phyloP scores from a whole-genome alignment of 768 basidiomycete genomes.

The Lactifluus volemus region DNA sequence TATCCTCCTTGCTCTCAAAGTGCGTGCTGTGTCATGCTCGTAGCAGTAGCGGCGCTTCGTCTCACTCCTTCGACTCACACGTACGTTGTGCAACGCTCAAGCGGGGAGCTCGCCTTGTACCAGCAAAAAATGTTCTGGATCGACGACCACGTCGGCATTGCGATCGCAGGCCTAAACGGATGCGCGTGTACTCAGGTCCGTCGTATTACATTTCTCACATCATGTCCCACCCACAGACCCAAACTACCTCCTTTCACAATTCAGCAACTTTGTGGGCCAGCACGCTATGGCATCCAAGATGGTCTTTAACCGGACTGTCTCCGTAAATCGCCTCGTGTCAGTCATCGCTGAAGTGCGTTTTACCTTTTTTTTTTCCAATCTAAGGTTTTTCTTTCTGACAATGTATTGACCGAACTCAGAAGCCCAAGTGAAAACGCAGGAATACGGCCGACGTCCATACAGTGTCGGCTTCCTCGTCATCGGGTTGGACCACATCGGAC shows the following conservation, averaged over 20 bases:
- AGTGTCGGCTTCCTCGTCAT: slow-evolving; percentile 98
- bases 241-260: not conserved
- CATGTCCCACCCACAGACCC: not conserved
- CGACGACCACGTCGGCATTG: slow-evolving; percentile 99
- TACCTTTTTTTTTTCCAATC: not conserved
- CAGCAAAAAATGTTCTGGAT: slow-evolving; percentile 99
- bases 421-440: slow-evolving; percentile 98
- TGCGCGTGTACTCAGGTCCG: slow-evolving; percentile 91
- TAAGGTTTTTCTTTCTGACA: too few species aligned
- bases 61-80: not conserved
- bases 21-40: slow-evolving; percentile 25
- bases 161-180: slow-evolving; percentile 99
- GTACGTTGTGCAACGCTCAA: slow-evolving; percentile 70
- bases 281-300: slow-evolving; percentile 94
- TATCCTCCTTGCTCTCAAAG: slow-evolving; percentile 88
- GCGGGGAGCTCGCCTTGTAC: slow-evolving; percentile 97
- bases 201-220: not conserved
- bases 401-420: slow-evolving; percentile 37
- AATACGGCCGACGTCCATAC: slow-evolving; percentile 94
- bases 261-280: slow-evolving; percentile 98
- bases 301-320: slow-evolving; percentile 91
- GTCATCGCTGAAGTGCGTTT: slow-evolving; percentile 89
- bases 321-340: slow-evolving; percentile 87
- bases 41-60: not conserved
- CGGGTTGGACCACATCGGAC: slow-evolving; percentile 92